phyloP scores from a whole-genome alignment of 1,139 yeast species.

The Kazachstania sp. region DNA sequence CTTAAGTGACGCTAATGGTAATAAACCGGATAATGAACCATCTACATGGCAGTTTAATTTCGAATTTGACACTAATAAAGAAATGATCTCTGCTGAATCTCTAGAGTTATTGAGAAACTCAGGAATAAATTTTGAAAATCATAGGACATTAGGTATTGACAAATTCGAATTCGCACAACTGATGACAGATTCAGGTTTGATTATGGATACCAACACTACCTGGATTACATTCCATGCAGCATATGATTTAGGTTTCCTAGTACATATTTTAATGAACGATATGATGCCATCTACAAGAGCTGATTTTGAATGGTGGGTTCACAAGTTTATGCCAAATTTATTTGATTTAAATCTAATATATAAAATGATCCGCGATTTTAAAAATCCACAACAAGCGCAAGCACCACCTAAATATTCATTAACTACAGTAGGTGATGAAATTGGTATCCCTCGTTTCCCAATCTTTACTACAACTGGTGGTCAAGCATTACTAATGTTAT shows the following conservation, averaged over 20 bases:
- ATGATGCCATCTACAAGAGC: slow-evolving; percentile 74
- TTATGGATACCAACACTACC: slow-evolving; percentile 60
- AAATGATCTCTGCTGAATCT: slow-evolving; percentile 78
- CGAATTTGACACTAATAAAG: slow-evolving; percentile 61
- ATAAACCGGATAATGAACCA: slow-evolving; percentile 59
- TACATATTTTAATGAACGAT: slow-evolving; percentile 67
- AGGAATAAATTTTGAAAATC: slow-evolving; percentile 74
- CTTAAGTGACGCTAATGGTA: slow-evolving; percentile 67
- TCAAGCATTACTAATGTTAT: slow-evolving; percentile 47
- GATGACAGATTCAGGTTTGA: slow-evolving; percentile 76
- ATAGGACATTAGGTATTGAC: slow-evolving; percentile 71
- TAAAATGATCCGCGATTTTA: slow-evolving; percentile 37
- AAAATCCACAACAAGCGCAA: slow-evolving; percentile 15
- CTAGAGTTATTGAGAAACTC: slow-evolving; percentile 68
- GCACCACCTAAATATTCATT: slow-evolving; percentile 26
- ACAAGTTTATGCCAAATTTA: slow-evolving; percentile 68
- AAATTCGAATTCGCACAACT: slow-evolving; percentile 76
- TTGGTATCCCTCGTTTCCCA: slow-evolving; percentile 45
- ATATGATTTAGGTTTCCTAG: slow-evolving; percentile 84
- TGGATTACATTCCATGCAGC: slow-evolving; percentile 96
- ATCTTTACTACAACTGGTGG: slow-evolving; percentile 41
- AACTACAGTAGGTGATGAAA: slow-evolving; percentile 43
- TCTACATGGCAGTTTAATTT: slow-evolving; percentile 98
- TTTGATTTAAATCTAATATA: slow-evolving; percentile 81
- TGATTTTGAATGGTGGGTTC: slow-evolving; percentile 67